A percentile compares a stretch with the other conserved stretches of the same genome.
phyloP scores from a whole-genome alignment of 352 stramenopile genomes.

The Bremia lactucae region DNA sequence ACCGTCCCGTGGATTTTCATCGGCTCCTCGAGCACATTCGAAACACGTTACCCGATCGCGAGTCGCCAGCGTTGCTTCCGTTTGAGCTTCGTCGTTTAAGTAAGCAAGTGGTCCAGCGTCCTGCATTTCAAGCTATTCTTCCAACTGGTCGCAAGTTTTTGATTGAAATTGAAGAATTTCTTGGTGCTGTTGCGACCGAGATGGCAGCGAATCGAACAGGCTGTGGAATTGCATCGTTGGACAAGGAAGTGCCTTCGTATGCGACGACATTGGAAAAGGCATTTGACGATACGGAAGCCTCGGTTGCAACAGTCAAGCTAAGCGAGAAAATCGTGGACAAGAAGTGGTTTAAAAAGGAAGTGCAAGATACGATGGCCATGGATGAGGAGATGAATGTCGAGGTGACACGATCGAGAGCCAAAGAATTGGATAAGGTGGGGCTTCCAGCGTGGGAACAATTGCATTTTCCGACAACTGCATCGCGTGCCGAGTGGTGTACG shows the following conservation, averaged over 20 bases:
- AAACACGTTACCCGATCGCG: conserved; percentile 59
- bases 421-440: conserved; percentile 53
- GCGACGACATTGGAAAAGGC: conserved; percentile 50
- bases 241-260: conserved; percentile 53
- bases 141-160: conserved; percentile 85
- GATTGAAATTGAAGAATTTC: conserved; percentile 83
- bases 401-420: conserved; percentile 49
- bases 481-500: conserved; percentile 43
- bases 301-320: conserved; percentile 17
- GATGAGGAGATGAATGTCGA: conserved; percentile 40
- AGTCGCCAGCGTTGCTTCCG: conserved; percentile 57
- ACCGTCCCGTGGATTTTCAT: conserved; percentile 94
- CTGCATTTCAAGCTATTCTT: conserved; percentile 74
- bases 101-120: conserved; percentile 74
- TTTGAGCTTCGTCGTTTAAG: conserved; percentile 79
- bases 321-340: too few species aligned
- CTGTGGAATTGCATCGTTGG: conserved; percentile 56
- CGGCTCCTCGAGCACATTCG: conserved; percentile 87
- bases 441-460: conserved; percentile 40
- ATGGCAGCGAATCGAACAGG: conserved; percentile 42
- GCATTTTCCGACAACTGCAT: conserved; percentile 44
- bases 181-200: conserved; percentile 50
- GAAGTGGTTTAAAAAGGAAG: conserved; percentile 33
- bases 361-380: too few species aligned
- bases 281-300: conserved; percentile 34